Evolutionary conservation across 495 filamentous ascomycete species (phyloP), one percentile per base, ranked within the genome.

Genomic region (Daldinia caldariorum): DNA sequence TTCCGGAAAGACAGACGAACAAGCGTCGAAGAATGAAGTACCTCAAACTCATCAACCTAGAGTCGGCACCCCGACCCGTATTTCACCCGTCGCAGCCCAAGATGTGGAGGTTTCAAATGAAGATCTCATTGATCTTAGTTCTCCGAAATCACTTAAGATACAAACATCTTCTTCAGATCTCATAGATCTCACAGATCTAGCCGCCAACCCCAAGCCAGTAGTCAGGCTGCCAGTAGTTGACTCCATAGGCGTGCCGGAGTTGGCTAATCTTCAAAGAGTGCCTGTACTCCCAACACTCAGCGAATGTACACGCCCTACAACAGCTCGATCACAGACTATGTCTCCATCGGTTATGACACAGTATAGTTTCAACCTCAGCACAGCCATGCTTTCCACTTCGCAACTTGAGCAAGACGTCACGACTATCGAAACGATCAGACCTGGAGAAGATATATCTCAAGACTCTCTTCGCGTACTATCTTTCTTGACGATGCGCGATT

Each of bases 381-480:
- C 16, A 22, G 13, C 31, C 10, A 37, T 8, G 13, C 1, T 37
- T 37, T 34, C 32, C 7, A 12, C 9, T 12, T 16, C n/a, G 7
- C 53, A 37, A 18, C 9, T 56, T 16, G 32, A 37, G n/a, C 31
- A 37, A 13, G 53, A 56, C 0, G 9, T 56, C 1, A 18, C 41
- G 8, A 9, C 47, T 0, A 56, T 70, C 4, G 67, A 70, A 20
- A 39, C 49, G 14, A 50, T 63, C 29, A 54, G 45, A 12, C 5
- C 34, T 34, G 61, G 56, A 26, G 39, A n/a, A 3, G 35, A 39
- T 3, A 12, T 70, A 14, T 65, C 68, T 14, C 51, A 58, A 32
- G 41, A 53, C 6, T 54, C 69, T 22, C 63, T 67, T 39, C 45
- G 38, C 7, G 32, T 71, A 6, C 63, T 71, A n/a, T 55, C 22